Base-by-base conservation (phyloP, 2,329 filamentous ascomycete species). In the Didymosphaeria variabile region DNA sequence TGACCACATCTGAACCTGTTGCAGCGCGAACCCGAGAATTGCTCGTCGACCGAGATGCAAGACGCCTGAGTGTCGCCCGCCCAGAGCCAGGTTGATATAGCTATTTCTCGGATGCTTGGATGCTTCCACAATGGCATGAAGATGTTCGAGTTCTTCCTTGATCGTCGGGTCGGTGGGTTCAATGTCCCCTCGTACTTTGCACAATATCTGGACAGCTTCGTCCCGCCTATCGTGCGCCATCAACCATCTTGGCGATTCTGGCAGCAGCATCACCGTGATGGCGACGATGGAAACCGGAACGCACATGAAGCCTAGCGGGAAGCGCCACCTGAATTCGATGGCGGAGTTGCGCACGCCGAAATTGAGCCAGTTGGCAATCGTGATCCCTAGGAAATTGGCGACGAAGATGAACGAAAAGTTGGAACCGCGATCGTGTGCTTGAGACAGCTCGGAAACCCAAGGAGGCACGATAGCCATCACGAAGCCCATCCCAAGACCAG, bases 371-470 rank as follows among this genome's bases (percentile, higher is more conserved):
- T 90, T 90, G 5, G 84, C 77, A 31, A 88, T 80, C 29, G 88
- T 85, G 1, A 91, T 87, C 66, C 89, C 89, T 65, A 29, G 36
- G 36, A 54, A 63, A 54, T 90, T 87, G 62, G 91, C 91, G 70
- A 91, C 91, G 10, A 91, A 76, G 0, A 88, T 91, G 66, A 91
- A 91, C 68, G 91, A 89, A 58, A 90, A 23, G 88, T 86, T 61
- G 91, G 86, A 64, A 90, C 90, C 58, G 87, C 90, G 84, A 7
- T 85, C 87, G 0, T 84, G 89, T 67, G 91, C 87, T 38, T 88
- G 84, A 0, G 88, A 86, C 1, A 86, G 88, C 75, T 91, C 90
- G 0, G 88, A 89, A 1, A 88, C 87, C 87, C 87, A 91, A 5
- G 90, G 88, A 0, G 89, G 89, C 0, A 88, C 85, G 62, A 91